Evolutionary conservation across 139 green algal species (phyloP).

Genomic region (Picochlorum sp.): DNA sequence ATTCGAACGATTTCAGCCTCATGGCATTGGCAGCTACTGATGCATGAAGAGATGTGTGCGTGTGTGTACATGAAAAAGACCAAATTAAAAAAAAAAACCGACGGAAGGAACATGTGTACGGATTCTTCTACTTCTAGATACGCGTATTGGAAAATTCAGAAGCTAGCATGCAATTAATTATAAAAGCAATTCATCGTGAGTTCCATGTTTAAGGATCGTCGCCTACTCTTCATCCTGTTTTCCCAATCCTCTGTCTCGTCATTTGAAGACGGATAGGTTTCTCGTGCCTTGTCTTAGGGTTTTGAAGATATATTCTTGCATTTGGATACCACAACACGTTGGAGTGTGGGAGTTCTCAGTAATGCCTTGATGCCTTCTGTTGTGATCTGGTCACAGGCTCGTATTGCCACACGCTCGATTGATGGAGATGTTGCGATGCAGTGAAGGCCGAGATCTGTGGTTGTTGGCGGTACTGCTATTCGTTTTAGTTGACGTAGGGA

Average conservation of each 20-base stretch:
- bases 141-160: conserved; percentile 1
- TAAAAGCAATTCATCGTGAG: conserved; percentile 5
- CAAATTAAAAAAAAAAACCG: background rate
- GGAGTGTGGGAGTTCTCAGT: background rate
- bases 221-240: background rate
- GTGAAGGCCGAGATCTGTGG: conserved; percentile 4
- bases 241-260: background rate
- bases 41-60: too few relatives aligned
- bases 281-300: conserved; percentile 1
- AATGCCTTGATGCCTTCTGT: conserved; percentile 8
- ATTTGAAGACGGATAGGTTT: conserved; percentile 3
- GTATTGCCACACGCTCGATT: conserved; percentile 9
- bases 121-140: background rate
- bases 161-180: conserved; percentile 3
- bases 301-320: background rate
- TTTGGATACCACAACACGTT: conserved; percentile 7
- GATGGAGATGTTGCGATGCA: background rate
- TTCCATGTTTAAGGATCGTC: background rate
- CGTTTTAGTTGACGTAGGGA: background rate
- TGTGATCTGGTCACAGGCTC: background rate
- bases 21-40: conserved; percentile 37
- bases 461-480: conserved; percentile 2
- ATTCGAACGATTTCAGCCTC: conserved; percentile 49
- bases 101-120: background rate
- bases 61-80: background rate